Evolutionary conservation across 1,284 basidiomycete species (phyloP).

Genomic region (Boletus austroedulis): DNA sequence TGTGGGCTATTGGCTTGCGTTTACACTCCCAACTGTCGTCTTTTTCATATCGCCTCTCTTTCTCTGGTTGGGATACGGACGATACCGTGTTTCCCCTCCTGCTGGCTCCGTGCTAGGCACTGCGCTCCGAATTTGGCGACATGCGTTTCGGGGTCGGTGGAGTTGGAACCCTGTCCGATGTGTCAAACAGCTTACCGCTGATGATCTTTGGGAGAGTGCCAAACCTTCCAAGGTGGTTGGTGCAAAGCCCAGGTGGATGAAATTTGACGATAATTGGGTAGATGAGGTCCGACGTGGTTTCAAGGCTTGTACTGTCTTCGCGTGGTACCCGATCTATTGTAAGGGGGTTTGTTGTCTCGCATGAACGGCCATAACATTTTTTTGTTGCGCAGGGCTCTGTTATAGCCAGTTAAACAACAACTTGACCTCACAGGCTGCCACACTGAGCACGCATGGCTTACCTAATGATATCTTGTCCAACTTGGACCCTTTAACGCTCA

Average conservation of each 20-base stretch:
- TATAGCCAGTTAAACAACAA: slow-evolving; percentile 81
- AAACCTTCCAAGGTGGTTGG: slow-evolving; percentile 59
- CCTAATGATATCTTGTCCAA: slow-evolving; percentile 84
- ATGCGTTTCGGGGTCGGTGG: slow-evolving; percentile 55
- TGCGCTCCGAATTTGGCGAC: slow-evolving; percentile 48
- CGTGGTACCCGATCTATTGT: slow-evolving; percentile 76
- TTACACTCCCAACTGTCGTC: slow-evolving; percentile 62
- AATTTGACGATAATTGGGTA: slow-evolving; percentile 75
- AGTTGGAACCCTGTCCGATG: slow-evolving; percentile 53
- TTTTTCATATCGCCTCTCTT: slow-evolving; percentile 73
- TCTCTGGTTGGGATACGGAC: slow-evolving; percentile 62
- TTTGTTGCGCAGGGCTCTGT: slow-evolving; percentile 53
- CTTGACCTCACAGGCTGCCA: slow-evolving; percentile 72
- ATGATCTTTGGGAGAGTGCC: slow-evolving; percentile 77
- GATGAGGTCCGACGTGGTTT: slow-evolving; percentile 81
- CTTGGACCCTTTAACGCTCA: slow-evolving; percentile 72
- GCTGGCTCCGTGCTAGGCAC: slow-evolving; percentile 72
- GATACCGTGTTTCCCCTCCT: slow-evolving; percentile 68
- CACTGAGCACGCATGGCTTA: slow-evolving; percentile 68
- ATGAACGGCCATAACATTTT: slow-evolving; percentile 1
- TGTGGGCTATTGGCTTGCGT: slow-evolving; percentile 72
- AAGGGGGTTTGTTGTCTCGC: slow-evolving; percentile 21
- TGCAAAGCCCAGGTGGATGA: slow-evolving; percentile 64
- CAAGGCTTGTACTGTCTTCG: slow-evolving; percentile 83
- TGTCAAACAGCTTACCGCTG: slow-evolving; percentile 49